A percentile compares a stretch with the other conserved stretches of the same genome.
These are phyloP conservation scores for Diplotaxis tenuifolia DNA, from an alignment of 345 rosid species.

Conservation along the genomic window DNA sequence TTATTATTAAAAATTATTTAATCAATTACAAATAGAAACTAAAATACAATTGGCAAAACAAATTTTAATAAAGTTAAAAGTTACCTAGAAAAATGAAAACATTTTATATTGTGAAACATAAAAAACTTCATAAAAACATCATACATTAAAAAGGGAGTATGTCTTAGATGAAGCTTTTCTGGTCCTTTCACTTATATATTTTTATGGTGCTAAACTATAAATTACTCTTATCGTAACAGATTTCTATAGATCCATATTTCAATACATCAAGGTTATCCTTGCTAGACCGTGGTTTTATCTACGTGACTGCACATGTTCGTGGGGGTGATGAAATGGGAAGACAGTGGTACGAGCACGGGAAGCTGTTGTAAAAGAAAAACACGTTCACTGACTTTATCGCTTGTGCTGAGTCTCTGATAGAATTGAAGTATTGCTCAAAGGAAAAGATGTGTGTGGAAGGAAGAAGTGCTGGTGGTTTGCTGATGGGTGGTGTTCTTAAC, in stretches of 20 bases:
- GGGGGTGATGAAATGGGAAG: slow-evolving; percentile 99
- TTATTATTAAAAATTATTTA: no score
- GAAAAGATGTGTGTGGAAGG: slow-evolving; percentile 85
- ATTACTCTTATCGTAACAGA: slow-evolving; percentile 40
- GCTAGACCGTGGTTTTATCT: slow-evolving; percentile 87
- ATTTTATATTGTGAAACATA: no score
- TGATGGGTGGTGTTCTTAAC: slow-evolving; percentile 89
- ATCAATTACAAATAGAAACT: no score
- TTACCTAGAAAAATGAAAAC: no score
- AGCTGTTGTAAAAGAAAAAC: slow-evolving; percentile 74
- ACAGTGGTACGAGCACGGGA: slow-evolving; percentile 95
- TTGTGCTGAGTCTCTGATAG: slow-evolving; percentile 74
- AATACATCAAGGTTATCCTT: slow-evolving; percentile 72
- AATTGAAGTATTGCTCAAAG: slow-evolving; percentile 62
- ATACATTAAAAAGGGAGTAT: no score
- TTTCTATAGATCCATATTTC: slow-evolving; percentile 68
- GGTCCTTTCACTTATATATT: neutral
- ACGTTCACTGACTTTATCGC: slow-evolving; percentile 86
- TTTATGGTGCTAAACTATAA: slow-evolving; percentile 9
- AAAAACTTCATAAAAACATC: no score
- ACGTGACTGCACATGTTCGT: slow-evolving; percentile 85
- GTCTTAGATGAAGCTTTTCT: slow-evolving; percentile 13
- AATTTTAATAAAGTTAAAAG: no score
- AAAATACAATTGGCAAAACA: no score
- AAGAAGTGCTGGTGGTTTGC: slow-evolving; percentile 96